Base-by-base conservation (phyloP, 116 monocot genomes). In the Cymodocea nodosa region DNA sequence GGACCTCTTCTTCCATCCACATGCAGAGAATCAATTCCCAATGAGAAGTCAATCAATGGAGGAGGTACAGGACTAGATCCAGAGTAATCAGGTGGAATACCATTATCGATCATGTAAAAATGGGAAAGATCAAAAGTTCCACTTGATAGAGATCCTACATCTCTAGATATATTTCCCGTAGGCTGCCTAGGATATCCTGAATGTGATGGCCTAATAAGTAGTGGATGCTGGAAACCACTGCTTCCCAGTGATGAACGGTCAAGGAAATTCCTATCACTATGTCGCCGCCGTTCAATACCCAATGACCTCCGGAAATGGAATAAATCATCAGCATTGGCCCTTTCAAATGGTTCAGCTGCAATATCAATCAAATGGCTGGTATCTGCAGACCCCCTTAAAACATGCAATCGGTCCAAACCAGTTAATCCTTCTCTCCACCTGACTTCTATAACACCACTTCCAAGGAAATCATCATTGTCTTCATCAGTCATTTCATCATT, bases 381-480 rank as follows among this genome's bases (percentile, higher is more conserved):
- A 75, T 80, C 74, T 62, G 69, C 81, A 71, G 77, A 73, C 25
- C 76, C 74, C 64, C 89, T 77, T 23, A 85, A 68, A 77, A 85
- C 68, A 49, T 83, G 64, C 57, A 85, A 58, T 18, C 78, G 78
- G 78, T 89, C 78, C 52, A 85, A 72, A 30, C 73, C 74, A 72
- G 68, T 64, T 67, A 82, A 82, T 1, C 80, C 76, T 53, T 78
- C 89, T 60, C 83, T 80, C 89, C 85, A 82, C 67, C 85, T 76
- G 68, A 89, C 89, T 76, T 85, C 85, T 59, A 89, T 89, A 73
- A 85, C 80, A 73, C 72, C 80, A 50, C 85, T 83, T n/a, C 71
- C 82, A 61, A 67, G 77, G 35, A 80, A 76, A 40, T 75, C 78
- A 60, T 77, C 82, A 62, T 85, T 80, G 25, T 89, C 83, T 23